Base-by-base conservation (phyloP, 2,329 filamentous ascomycete species). In the Aspergillus awamori region DNA sequence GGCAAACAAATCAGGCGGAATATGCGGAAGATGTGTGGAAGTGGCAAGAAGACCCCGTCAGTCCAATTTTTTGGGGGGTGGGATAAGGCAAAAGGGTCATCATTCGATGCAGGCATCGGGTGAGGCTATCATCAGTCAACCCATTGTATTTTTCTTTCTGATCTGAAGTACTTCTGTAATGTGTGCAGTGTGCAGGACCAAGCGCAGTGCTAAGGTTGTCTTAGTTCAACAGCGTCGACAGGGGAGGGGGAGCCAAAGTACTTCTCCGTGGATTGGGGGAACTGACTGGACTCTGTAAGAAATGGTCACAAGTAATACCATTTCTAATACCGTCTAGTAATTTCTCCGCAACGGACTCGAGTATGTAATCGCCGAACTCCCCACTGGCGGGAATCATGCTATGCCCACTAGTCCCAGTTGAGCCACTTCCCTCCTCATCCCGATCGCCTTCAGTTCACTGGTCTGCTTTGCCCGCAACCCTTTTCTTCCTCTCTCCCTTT, bases 341-440 rank as follows among this genome's bases (percentile, higher is more conserved):
- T 36, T 45, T 45, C 41, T 45, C 41, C 47, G 47, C 47, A 51
- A 22, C 41, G 41, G 47, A 51, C 47, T 51, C 47, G 47, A 51
- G 47, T 51, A 33, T 51, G 47, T 51, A 51, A 51, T 51, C 47
- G 26, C 13, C 45, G 15, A 28, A n/a, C 26, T 51, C 47, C 47
- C 47, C 47, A 51, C 47, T 28, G 47, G 47, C 47, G 53, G 43
- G 24, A 56, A 56, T 47, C 53, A 56, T 56, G 39, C 53, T 47
- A 47, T 41, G 26, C 20, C 53, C 22, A 30, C 53, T 56, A 56
- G 26, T 33, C 39, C 28, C 17, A 33, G 41, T 43, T 47, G 26
- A 45, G 53, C 20, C 24, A 33, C 26, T 28, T 26, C 39, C 53
- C 15, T 41, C 47, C 30, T 22, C 38, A 17, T 28, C 53, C 39